These are phyloP conservation scores for Cytospora paraplurivora DNA, from an alignment of 2,329 filamentous ascomycete genomes.

Conservation along the genomic window DNA sequence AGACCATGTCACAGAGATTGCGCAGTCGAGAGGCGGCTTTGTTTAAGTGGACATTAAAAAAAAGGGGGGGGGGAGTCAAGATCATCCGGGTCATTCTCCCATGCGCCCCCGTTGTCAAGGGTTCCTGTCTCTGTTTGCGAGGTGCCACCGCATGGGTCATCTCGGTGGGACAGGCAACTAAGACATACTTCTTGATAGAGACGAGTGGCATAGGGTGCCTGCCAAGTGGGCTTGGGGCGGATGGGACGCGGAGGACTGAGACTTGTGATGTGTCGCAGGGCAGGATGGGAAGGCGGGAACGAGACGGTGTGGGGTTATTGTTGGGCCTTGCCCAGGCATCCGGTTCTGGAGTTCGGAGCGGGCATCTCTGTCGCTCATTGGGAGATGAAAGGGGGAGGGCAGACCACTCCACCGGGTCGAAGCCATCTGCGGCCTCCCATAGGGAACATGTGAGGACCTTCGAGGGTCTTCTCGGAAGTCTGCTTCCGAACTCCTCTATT, in stretches of 20 bases:
- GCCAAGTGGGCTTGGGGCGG: neutral
- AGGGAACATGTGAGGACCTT: neutral
- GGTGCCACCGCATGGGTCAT: slow-evolving; percentile 17
- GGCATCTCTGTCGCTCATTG: neutral
- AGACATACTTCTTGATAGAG: slow-evolving; percentile 9
- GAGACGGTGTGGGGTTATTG: neutral
- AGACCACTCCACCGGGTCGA: neutral
- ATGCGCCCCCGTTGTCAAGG: neutral
- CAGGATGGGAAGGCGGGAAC: neutral
- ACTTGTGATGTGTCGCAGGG: neutral
- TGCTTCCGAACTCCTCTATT: too few species aligned
- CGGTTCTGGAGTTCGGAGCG: neutral
- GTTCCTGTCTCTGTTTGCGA: slow-evolving; percentile 14
- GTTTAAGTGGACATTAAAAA: neutral
- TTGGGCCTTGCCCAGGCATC: neutral
- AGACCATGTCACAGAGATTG: slow-evolving; percentile 24
- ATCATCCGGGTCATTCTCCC: neutral
- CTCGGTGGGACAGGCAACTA: slow-evolving; percentile 21
- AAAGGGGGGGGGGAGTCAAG: neutral
- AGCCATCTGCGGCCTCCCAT: neutral
- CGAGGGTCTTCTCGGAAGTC: too few species aligned
- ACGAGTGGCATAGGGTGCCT: neutral
- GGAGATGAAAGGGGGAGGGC: neutral
- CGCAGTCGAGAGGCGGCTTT: slow-evolving; percentile 8
- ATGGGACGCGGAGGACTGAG: neutral